Evolutionary conservation across 768 basidiomycete species (phyloP).

Genomic region (Sporobolomyces phaffii): DNA sequence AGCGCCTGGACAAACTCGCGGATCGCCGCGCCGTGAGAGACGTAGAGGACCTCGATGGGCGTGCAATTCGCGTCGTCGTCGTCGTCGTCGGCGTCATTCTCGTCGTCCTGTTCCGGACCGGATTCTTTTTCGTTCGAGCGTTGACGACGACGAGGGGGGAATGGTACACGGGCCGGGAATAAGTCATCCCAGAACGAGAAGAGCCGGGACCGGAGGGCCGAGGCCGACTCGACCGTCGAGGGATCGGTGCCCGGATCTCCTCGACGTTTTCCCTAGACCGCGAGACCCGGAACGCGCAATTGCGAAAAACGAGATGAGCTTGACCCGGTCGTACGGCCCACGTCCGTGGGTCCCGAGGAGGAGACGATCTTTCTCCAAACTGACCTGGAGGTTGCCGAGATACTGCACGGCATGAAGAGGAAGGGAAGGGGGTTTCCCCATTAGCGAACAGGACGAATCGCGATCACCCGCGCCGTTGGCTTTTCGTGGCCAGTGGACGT

Average conservation of each 20-base stretch:
- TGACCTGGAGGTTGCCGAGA: slow-evolving; percentile 34
- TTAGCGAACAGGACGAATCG: too few species aligned
- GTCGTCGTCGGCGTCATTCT: not conserved
- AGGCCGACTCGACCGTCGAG: slow-evolving; percentile 16
- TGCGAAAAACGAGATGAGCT: too few species aligned
- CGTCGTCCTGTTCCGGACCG: too few species aligned
- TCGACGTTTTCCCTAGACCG: slow-evolving; percentile 22
- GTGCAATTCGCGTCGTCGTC: too few species aligned
- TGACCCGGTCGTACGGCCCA: too few species aligned
- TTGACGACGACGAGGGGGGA: not conserved
- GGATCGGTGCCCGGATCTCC: slow-evolving; percentile 28
- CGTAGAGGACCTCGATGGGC: slow-evolving; percentile 29
- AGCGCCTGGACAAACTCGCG: slow-evolving; percentile 28
- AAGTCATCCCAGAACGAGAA: slow-evolving; percentile 30
- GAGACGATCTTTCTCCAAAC: too few species aligned
- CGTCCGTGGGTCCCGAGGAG: too few species aligned
- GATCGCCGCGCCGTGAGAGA: slow-evolving; percentile 36
- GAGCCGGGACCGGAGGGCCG: slow-evolving; percentile 9
- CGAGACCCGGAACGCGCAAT: not conserved
- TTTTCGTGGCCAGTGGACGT: too few species aligned
- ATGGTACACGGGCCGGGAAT: slow-evolving; percentile 23
- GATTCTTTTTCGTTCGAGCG: too few species aligned
- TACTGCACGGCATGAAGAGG: not conserved
- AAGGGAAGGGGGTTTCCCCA: too few species aligned
- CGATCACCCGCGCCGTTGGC: too few species aligned